Base-by-base conservation (phyloP, 1,284 basidiomycete species). In the Rhodotorula sp. region DNA sequence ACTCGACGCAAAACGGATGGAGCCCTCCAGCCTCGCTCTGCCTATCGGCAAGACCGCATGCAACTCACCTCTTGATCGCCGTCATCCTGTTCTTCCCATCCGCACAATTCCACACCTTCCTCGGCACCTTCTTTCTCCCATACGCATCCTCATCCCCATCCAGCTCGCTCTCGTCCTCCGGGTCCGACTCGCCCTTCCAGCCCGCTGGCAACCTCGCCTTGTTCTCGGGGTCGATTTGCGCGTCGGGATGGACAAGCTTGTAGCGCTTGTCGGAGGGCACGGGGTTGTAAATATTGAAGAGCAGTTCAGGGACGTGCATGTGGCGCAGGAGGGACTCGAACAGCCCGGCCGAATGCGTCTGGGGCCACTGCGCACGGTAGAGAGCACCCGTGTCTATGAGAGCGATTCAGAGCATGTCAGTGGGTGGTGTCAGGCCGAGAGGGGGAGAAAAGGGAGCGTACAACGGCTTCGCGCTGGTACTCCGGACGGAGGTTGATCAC, bases 11-110 rank as follows among this genome's bases (percentile, higher is more conserved):
- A 22, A 10, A 52, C n/a, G n/a, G n/a, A n/a, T n/a, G n/a, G 40
- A 44, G 15, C 40, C 15, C 15, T 44, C 40, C 15, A 4, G 11
- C 40, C 40, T 34, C 13, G 40, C 40, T 18, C 16, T 44, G 40
- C 40, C 40, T 15, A 44, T 18, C 3, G 40, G 40, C 40, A 44
- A 44, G 40, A 44, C 40, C 40, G 40, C 4, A 16, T 7, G 28
- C 13, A 5, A 66, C 59, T 20, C 20, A 69, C 64, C 24, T 30
- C 18, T 6, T 4, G 34, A 69, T 59, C 50, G 68, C 30, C 2
- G 59, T 65, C 54, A 64, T 65, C 37, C 68, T 28, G 46, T 69
- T 63, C n/a, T 69, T 69, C 1, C 68, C 68, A 22, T 69, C 68
- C 10, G 47, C 53, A 18, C 63, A 65, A 13, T 57, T 65, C 64